phyloP scores from a whole-genome alignment of 257 asterid species.

The Solanum pimpinellifolium region DNA sequence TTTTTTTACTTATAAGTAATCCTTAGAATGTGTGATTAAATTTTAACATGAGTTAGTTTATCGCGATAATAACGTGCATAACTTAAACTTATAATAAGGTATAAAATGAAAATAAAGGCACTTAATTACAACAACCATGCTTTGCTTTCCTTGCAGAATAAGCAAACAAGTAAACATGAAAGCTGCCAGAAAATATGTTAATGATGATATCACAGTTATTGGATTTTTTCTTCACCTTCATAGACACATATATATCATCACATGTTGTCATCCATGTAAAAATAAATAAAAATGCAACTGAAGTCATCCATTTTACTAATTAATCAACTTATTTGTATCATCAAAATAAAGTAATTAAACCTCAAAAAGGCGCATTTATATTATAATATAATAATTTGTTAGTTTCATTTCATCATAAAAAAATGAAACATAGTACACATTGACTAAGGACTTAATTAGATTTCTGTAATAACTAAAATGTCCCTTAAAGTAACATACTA shows the following conservation, averaged over 20 bases:
- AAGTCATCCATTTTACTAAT: background rate
- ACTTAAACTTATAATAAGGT: background rate
- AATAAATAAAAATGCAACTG: background rate
- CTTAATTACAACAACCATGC: background rate
- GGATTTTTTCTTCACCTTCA: background rate
- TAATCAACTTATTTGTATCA: background rate
- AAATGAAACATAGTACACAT: background rate
- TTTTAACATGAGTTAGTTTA: background rate
- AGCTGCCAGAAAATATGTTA: conserved; percentile 18
- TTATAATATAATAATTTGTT: background rate
- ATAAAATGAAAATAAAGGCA: background rate
- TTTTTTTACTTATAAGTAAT: background rate
- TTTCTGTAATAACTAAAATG: background rate
- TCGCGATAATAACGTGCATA: background rate
- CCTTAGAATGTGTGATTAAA: background rate
- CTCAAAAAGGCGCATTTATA: background rate
- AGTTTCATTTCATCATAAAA: background rate
- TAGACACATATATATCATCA: background rate
- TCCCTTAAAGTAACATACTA: background rate
- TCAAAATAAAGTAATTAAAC: background rate
- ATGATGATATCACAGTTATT: conserved; percentile 7
- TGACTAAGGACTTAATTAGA: background rate
- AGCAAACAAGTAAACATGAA: conserved; percentile 2
- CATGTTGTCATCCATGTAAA: background rate
- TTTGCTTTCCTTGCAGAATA: background rate